These are phyloP conservation scores for Phoma herbarum DNA, from an alignment of 2,329 filamentous ascomycete species.

Conservation along the genomic window DNA sequence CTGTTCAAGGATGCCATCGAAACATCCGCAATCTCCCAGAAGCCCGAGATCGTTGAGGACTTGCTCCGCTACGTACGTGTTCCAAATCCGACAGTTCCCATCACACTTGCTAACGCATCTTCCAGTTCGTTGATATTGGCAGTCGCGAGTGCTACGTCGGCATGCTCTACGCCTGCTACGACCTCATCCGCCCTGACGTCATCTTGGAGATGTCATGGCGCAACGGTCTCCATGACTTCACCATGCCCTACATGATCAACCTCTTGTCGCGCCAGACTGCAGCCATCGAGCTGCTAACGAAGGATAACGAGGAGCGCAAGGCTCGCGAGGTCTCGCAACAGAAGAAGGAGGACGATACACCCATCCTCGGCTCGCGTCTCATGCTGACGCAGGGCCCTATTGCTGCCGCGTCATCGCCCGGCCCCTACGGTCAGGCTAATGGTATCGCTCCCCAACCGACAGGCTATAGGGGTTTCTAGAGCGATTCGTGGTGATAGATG, in stretches of 20 bases:
- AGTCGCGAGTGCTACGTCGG: conserved; percentile 99
- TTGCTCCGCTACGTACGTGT: conserved; percentile 92
- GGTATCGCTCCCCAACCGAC: conserved; percentile 90
- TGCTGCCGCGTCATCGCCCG: conserved; percentile 66
- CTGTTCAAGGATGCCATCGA: conserved; percentile 99
- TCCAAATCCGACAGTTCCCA: background rate
- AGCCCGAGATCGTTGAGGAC: conserved; percentile 93
- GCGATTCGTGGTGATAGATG: background rate
- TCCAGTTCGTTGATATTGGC: conserved; percentile 96
- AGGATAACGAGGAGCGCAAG: conserved; percentile 96
- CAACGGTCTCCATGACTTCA: conserved; percentile 91
- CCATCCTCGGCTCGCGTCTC: conserved; percentile 88
- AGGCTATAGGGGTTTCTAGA: conserved; percentile 56
- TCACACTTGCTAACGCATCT: conserved; percentile 44
- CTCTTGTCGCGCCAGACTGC: conserved; percentile 90
- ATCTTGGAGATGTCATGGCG: conserved; percentile 98
- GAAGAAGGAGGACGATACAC: conserved; percentile 91
- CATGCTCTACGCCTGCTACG: conserved; percentile 99
- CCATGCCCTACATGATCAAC: conserved; percentile 99
- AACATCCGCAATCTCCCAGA: conserved; percentile 90
- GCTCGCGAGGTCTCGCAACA: conserved; percentile 73
- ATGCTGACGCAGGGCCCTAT: conserved; percentile 94
- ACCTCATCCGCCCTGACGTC: conserved; percentile 90
- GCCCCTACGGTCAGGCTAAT: conserved; percentile 80
- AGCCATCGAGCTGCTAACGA: conserved; percentile 84